Percentiles rank a stretch among this genome's conserved stretches.
These are phyloP conservation scores for Vitis hybrid DNA, from an alignment of 177 flowering plant species.

Conservation along the genomic window DNA sequence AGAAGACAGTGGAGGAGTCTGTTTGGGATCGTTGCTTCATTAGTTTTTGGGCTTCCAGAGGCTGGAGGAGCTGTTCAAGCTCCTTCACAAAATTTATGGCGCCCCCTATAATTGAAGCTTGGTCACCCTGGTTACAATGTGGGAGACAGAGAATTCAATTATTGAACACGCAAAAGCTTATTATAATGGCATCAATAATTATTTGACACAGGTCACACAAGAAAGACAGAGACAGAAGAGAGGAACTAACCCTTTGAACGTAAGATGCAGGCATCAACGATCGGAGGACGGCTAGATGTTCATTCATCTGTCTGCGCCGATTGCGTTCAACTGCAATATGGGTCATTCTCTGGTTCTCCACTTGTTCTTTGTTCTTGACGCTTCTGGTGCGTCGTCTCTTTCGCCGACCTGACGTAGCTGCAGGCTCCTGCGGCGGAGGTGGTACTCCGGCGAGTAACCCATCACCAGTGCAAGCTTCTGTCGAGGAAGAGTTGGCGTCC, in stretches of 20 bases:
- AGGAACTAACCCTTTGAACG: constrained; percentile 61
- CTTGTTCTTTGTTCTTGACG: constrained; percentile 71
- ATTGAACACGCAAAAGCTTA: background rate
- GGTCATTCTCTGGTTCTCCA: constrained; percentile 90
- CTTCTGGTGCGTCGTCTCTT: constrained; percentile 51
- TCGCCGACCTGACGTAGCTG: constrained; percentile 14
- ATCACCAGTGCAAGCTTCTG: constrained; percentile 26
- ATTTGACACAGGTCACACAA: background rate
- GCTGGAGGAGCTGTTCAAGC: constrained; percentile 65
- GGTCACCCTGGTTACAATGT: constrained; percentile 56
- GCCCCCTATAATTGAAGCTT: constrained; percentile 77
- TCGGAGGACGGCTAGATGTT: constrained; percentile 76
- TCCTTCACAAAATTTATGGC: constrained; percentile 81
- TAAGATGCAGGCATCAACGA: constrained; percentile 85
- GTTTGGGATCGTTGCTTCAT: background rate
- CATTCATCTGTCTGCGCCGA: constrained; percentile 89
- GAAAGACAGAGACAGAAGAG: too few relatives aligned
- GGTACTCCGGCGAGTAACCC: constrained; percentile 11
- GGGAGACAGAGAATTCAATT: constrained; percentile 3
- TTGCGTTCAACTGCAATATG: constrained; percentile 93
- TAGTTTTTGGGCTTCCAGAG: constrained; percentile 44
- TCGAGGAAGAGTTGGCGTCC: constrained; percentile 38
- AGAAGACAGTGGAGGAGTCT: constrained; percentile 19
- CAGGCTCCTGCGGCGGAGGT: constrained; percentile 8
- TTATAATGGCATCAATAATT: constrained; percentile 9